A percentile compares a stretch with the other conserved stretches of the same genome.
These are phyloP conservation scores for Cyclotella choctawhatcheeana DNA, from an alignment of 108 stramenopile species.

Conservation along the genomic window DNA sequence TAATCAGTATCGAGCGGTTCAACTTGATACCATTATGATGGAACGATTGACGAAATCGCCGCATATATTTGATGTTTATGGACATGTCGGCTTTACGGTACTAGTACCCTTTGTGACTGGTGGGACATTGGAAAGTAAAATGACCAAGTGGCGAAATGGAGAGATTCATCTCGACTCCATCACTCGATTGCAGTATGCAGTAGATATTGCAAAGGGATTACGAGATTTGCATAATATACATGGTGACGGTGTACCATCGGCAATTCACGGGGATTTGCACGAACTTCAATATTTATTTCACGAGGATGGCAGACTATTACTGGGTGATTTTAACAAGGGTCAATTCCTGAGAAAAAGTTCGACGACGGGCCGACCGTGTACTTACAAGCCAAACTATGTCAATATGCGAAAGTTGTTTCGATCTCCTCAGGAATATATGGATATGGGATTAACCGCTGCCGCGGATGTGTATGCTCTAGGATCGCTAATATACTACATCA, in stretches of 20 bases:
- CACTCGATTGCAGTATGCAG: slow-evolving; percentile 29
- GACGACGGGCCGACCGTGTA: slow-evolving; percentile 31
- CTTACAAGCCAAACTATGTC: no score
- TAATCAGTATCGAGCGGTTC: slow-evolving; percentile 45
- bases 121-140: slow-evolving; percentile 18
- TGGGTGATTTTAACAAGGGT: slow-evolving; percentile 54
- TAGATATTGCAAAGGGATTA: slow-evolving; percentile 31
- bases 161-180: slow-evolving; percentile 14
- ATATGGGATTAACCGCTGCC: slow-evolving; percentile 39
- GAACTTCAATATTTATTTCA: slow-evolving; percentile 38
- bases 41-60: slow-evolving; percentile 38
- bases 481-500: slow-evolving; percentile 38
- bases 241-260: slow-evolving; percentile 44
- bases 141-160: slow-evolving; percentile 16
- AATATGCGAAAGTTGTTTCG: slow-evolving; percentile 35
- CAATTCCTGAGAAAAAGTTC: slow-evolving; percentile 26
- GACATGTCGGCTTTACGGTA: slow-evolving; percentile 44
- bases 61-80: slow-evolving; percentile 35
- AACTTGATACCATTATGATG: slow-evolving; percentile 39
- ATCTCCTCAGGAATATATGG: slow-evolving; percentile 50
- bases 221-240: slow-evolving; percentile 51
- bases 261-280: slow-evolving; percentile 50
- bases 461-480: slow-evolving; percentile 55
- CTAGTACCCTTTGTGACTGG: slow-evolving; percentile 31
- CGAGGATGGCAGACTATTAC: slow-evolving; percentile 29